phyloP scores from a whole-genome alignment of 2,329 filamentous ascomycete species.

The Aspergillus vadensis region DNA sequence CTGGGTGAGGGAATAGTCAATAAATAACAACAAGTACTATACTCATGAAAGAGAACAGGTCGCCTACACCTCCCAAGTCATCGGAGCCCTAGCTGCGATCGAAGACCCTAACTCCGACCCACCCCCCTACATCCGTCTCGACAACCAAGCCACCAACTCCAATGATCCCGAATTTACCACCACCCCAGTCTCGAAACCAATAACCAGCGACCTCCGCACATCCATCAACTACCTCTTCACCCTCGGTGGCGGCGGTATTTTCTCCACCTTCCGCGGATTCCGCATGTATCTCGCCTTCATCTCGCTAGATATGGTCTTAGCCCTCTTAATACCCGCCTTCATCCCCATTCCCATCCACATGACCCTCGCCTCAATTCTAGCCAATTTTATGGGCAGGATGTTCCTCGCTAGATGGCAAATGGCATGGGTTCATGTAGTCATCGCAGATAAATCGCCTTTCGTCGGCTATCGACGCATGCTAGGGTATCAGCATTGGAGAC shows the following conservation, averaged over 20 bases:
- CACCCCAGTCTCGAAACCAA: conserved; percentile 56
- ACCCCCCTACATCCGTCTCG: conserved; percentile 55
- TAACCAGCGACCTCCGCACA: conserved; percentile 62
- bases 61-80: conserved; percentile 61
- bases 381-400: conserved; percentile 61
- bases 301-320: neutral
- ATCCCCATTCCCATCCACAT: conserved; percentile 32
- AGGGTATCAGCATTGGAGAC: conserved; percentile 65
- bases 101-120: conserved; percentile 60
- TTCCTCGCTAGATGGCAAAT: conserved; percentile 68
- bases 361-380: conserved; percentile 51
- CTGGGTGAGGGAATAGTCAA: neutral
- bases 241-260: conserved; percentile 60
- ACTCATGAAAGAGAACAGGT: conserved; percentile 32
- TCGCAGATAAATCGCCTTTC: conserved; percentile 66
- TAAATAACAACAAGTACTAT: neutral
- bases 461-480: conserved; percentile 71
- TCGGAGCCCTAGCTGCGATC: conserved; percentile 64
- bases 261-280: conserved; percentile 70
- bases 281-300: conserved; percentile 51
- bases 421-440: conserved; percentile 83
- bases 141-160: conserved; percentile 33
- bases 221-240: conserved; percentile 63
- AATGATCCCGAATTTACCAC: conserved; percentile 47
- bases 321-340: neutral